Conservation (phyloP, 1,284 basidiomycete genomes). For the Rhodotorula sp. region DNA sequence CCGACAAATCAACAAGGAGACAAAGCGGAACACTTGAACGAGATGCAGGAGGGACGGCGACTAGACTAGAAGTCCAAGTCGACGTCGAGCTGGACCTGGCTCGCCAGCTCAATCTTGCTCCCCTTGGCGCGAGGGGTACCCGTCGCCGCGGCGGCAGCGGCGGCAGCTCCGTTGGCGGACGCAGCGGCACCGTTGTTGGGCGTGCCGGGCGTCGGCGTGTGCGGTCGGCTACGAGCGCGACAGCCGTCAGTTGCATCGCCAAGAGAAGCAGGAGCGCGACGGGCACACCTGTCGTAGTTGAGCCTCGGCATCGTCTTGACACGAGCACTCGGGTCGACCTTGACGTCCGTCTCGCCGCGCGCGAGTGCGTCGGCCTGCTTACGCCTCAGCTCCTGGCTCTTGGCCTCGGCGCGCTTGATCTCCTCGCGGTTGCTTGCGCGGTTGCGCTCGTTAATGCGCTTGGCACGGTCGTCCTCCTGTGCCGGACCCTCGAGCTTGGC, state of each 20-base stretch:
- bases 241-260: background rate
- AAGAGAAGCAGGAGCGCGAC: background rate
- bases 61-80: conserved; percentile 40
- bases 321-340: conserved; percentile 64
- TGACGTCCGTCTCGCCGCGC: conserved; percentile 53
- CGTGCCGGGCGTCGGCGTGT: conserved; percentile 13
- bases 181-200: background rate
- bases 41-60: background rate
- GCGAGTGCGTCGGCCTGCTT: conserved; percentile 60
- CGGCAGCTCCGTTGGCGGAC: background rate
- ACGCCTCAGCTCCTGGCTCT: conserved; percentile 61
- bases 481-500: conserved; percentile 22
- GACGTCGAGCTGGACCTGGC: conserved; percentile 27
- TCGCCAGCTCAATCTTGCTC: conserved; percentile 36
- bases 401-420: conserved; percentile 72
- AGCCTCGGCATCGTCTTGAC: conserved; percentile 61
- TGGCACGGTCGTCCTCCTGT: conserved; percentile 54
- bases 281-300: conserved; percentile 36
- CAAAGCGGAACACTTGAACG: background rate
- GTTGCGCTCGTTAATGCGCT: conserved; percentile 84
- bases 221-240: conserved; percentile 12
- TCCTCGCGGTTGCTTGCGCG: conserved; percentile 74
- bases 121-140: conserved; percentile 10
- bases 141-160: background rate
- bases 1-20: too few relatives aligned